These are phyloP conservation scores for Penicillium bovifimosum DNA, from an alignment of 495 filamentous ascomycete species.

Conservation along the genomic window DNA sequence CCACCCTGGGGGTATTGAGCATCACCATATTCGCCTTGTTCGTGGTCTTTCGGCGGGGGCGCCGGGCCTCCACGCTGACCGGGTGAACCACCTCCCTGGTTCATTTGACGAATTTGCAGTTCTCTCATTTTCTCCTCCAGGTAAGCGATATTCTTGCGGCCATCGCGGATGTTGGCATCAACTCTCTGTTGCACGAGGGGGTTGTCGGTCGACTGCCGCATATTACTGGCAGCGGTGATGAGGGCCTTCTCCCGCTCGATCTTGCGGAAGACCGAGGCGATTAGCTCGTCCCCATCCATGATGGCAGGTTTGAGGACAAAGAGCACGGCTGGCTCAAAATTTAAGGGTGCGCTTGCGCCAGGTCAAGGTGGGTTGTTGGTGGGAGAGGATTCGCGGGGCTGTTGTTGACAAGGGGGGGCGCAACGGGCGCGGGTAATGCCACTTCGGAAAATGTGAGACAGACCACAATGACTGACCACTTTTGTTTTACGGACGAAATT, in stretches of 20 bases:
- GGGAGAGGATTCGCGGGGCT: constrained; percentile 36
- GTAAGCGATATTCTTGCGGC: constrained; percentile 85
- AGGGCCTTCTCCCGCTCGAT: constrained; percentile 96
- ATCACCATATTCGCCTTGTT: constrained; percentile 50
- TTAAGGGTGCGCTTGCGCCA: constrained; percentile 4
- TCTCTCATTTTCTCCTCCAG: constrained; percentile 86
- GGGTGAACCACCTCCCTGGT: constrained; percentile 46
- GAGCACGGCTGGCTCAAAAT: constrained; percentile 4
- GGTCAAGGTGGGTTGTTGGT: constrained; percentile 16
- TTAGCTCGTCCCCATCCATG: constrained; percentile 64
- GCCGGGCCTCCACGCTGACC: constrained; percentile 40
- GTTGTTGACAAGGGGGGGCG: constrained; percentile 38
- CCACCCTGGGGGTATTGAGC: constrained; percentile 52
- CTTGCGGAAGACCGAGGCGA: constrained; percentile 88
- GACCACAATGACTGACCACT: constrained; percentile 1
- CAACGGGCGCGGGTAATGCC: constrained; percentile 29
- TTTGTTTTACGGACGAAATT: neutral
- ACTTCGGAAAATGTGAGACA: constrained; percentile 31
- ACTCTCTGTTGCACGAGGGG: constrained; percentile 79
- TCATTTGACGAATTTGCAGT: constrained; percentile 72
- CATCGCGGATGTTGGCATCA: constrained; percentile 90
- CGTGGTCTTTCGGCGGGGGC: constrained; percentile 63
- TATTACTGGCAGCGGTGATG: constrained; percentile 86
- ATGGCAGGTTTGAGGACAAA: constrained; percentile 22
- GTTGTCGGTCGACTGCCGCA: constrained; percentile 94